These are phyloP conservation scores for Drechslerella dactyloides DNA, from an alignment of 2,329 filamentous ascomycete genomes.

Conservation along the genomic window DNA sequence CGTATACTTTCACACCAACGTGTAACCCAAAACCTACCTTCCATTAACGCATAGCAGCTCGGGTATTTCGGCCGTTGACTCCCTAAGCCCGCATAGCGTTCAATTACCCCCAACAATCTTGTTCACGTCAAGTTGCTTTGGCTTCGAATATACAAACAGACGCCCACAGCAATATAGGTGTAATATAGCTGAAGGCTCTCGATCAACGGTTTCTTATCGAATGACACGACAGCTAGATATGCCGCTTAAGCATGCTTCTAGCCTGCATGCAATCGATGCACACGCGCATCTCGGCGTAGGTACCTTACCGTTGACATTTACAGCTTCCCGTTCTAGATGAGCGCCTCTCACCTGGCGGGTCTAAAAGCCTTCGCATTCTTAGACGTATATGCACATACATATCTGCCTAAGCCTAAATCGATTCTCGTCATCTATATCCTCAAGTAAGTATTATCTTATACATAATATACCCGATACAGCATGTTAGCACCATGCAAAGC, in stretches of 20 bases:
- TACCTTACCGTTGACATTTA: conserved; percentile 11
- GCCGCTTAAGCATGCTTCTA: background rate
- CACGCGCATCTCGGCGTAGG: background rate
- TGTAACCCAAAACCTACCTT: background rate
- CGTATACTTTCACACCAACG: background rate
- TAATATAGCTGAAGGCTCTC: background rate
- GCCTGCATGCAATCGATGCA: background rate
- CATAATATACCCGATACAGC: too few species aligned
- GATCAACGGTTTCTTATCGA: too few species aligned
- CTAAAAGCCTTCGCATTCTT: background rate
- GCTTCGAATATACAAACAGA: too few species aligned
- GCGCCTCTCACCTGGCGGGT: background rate
- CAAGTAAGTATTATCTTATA: too few species aligned
- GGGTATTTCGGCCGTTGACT: background rate
- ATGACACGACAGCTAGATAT: too few species aligned
- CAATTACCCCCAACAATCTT: background rate
- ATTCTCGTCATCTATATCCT: too few species aligned
- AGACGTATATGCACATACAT: background rate
- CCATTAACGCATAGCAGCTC: conserved; percentile 1
- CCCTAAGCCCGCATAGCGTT: background rate
- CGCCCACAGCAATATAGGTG: too few species aligned
- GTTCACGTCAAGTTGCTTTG: too few species aligned
- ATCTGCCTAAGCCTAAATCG: too few species aligned
- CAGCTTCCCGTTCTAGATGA: conserved; percentile 1
- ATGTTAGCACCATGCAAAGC: too few species aligned